Evolutionary conservation across 1,284 basidiomycete species (phyloP).

Genomic region (Puccinia horiana): DNA sequence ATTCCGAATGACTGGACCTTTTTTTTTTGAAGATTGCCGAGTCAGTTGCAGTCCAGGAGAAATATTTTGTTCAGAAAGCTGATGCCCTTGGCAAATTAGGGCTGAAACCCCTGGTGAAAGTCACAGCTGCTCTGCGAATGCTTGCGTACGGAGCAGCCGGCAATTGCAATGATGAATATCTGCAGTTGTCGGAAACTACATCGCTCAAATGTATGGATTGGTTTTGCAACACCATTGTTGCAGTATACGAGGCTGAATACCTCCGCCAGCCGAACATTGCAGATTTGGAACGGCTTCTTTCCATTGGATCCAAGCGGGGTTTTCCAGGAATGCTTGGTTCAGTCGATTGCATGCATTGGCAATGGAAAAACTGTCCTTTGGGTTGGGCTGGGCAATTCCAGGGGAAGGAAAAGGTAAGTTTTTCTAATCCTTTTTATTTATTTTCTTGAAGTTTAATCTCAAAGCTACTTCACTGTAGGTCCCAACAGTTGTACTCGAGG

Average conservation of each 20-base stretch:
- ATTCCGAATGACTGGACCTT: background rate
- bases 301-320: background rate
- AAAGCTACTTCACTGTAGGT: background rate
- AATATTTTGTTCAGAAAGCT: background rate
- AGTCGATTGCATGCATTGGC: conserved; percentile 1
- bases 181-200: background rate
- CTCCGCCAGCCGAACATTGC: background rate
- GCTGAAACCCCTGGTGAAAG: background rate
- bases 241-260: background rate
- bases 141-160: conserved; percentile 14
- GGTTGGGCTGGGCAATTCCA: conserved; percentile 20
- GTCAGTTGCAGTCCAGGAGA: conserved; percentile 29
- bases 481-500: conserved; percentile 16
- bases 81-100: background rate
- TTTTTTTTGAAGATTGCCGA: conserved; percentile 10
- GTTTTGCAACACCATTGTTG: background rate
- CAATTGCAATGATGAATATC: conserved; percentile 15
- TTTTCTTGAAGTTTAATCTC: background rate
- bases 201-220: background rate
- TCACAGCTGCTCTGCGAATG: background rate
- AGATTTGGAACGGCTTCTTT: conserved; percentile 1
- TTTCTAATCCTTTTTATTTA: background rate
- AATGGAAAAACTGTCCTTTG: too few species aligned
- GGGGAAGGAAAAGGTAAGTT: conserved; percentile 12
- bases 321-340: conserved; percentile 14